Conservation (phyloP, 1,139 yeast species). For the Yamadazyma aaseri region DNA sequence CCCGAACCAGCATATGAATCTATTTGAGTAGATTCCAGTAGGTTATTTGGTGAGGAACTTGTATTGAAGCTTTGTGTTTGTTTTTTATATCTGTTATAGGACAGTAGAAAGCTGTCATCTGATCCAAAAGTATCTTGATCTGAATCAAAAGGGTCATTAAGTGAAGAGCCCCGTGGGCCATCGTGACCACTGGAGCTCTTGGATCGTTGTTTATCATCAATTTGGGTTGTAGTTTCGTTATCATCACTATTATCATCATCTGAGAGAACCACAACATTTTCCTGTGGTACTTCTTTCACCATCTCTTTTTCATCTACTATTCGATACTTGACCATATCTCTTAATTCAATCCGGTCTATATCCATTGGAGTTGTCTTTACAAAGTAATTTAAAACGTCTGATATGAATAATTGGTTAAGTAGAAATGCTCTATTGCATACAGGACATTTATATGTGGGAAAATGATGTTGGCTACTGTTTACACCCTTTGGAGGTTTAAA, state of each 20-base stretch:
- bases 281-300: slow-evolving; percentile 11
- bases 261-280: slow-evolving; percentile 29
- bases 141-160: too few species aligned
- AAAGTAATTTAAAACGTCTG: slow-evolving; percentile 44
- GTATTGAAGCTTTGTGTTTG: too few species aligned
- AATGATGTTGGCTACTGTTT: slow-evolving; percentile 3
- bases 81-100: slow-evolving; percentile 5
- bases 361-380: slow-evolving; percentile 39
- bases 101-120: slow-evolving; percentile 5
- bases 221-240: too few species aligned
- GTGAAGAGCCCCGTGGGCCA: too few species aligned
- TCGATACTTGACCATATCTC: slow-evolving; percentile 35
- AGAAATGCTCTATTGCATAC: slow-evolving; percentile 38
- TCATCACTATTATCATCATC: slow-evolving; percentile 13
- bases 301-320: slow-evolving; percentile 27
- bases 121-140: too few species aligned
- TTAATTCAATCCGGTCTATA: slow-evolving; percentile 36
- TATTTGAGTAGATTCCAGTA: too few species aligned
- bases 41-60: too few species aligned
- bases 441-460: slow-evolving; percentile 39
- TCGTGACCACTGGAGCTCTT: too few species aligned
- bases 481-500: too few species aligned
- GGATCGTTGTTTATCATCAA: too few species aligned
- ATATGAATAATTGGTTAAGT: slow-evolving; percentile 35
- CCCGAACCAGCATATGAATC: slow-evolving; percentile 30